These are phyloP conservation scores for Mucor mucedo DNA, from an alignment of 371 early-diverging fungal species.

Conservation along the genomic window DNA sequence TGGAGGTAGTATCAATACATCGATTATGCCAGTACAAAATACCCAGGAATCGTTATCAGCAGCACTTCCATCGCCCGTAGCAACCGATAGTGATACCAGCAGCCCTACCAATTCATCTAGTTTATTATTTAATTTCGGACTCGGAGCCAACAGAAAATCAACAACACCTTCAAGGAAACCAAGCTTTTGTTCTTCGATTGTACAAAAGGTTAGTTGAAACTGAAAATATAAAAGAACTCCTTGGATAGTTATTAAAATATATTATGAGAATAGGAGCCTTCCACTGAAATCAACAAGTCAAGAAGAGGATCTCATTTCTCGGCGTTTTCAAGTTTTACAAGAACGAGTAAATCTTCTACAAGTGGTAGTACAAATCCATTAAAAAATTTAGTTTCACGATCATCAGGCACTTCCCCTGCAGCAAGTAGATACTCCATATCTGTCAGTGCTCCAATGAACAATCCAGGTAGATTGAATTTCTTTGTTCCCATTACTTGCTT, in stretches of 20 bases:
- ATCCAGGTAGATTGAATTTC: constrained; percentile 34
- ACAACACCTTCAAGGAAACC: constrained; percentile 26
- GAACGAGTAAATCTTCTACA: constrained; percentile 27
- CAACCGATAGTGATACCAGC: constrained; percentile 10
- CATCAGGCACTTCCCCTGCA: constrained; percentile 18
- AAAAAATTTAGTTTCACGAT: constrained; percentile 36
- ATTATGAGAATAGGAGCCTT: constrained; percentile 10
- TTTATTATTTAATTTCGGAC: constrained; percentile 29
- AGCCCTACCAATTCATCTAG: constrained; percentile 11
- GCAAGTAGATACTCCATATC: constrained; percentile 13
- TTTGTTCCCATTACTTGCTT: not conserved
- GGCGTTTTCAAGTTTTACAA: constrained; percentile 30
- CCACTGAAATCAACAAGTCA: constrained; percentile 19
- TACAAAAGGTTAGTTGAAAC: constrained; percentile 15
- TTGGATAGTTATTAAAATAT: constrained; percentile 8
- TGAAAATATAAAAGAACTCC: not conserved
- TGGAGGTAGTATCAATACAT: constrained; percentile 8
- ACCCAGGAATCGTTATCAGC: constrained; percentile 30
- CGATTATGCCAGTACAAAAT: constrained; percentile 4
- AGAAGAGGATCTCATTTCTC: constrained; percentile 43
- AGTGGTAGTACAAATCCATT: constrained; percentile 30
- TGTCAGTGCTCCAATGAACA: constrained; percentile 18
- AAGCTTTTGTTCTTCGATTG: constrained; percentile 25
- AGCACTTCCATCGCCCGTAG: constrained; percentile 24
- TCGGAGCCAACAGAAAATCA: constrained; percentile 9